Evolutionary conservation across 2,329 filamentous ascomycete species (phyloP), one percentile per base, ranked within the genome.

Genomic region (Colletotrichum noveboracense): DNA sequence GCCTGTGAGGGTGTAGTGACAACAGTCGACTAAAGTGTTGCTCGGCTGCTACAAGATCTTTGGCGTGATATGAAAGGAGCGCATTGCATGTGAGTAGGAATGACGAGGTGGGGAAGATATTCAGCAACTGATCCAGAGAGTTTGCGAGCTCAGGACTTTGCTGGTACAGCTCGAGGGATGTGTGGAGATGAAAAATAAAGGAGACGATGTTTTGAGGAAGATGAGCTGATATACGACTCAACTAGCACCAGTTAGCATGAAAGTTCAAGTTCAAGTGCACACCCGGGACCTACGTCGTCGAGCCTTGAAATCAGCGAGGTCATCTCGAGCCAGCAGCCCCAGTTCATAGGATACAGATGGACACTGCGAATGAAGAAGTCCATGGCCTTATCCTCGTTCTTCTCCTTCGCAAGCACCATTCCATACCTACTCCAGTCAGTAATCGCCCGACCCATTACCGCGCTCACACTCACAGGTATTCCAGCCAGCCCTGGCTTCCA

Each of bases 271-370:
- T 21, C 13, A 30, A 12, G 28, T 24, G n/a, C n/a, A 10, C n/a
- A 16, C n/a, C 7, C n/a, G 16, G 4, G 76, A 87, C 92, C 85
- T 85, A 97, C 94, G 84, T 98, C 95, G 84, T 98, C 96, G 10
- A 94, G 90, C 38, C 94, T 93, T 43, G 92, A 91, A 75, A 98
- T 91, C 30, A 98, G 88, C 52, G 93, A 93, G 6, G 94, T 95
- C 83, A 99, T 91, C 85, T 99, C 97, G 74, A 97, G 90, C 97
- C 97, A 99, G 77, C 96, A 96, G 9, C 96, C 95, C 97, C 97
- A 99, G 82, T 98, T 98, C 91, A 96, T 98, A 2, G 96, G 95
- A 80, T 96, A 98, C 55, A 95, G 87, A 82, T 97, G 94, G 12
- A 98, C 95, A 81, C 96, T 98, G 77, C 92, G 91, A 67, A 98